phyloP scores from a whole-genome alignment of 2,329 filamentous ascomycete species.

The Fusarium odoratissimum region DNA sequence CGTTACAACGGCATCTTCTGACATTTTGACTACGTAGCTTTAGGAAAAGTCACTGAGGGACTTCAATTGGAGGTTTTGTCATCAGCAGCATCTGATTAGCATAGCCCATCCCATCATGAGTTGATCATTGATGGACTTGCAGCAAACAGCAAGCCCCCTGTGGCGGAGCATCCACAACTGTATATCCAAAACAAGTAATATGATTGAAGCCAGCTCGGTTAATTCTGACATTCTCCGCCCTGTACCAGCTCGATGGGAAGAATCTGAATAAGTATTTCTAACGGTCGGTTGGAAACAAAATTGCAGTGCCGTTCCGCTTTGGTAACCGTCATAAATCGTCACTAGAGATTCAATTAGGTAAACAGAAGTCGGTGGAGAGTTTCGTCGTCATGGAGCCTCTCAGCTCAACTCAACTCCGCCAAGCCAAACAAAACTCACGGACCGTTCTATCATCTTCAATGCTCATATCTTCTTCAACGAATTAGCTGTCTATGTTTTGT shows the following conservation, averaged over 20 bases:
- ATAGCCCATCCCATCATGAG: constrained; percentile 16
- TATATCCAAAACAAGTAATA: constrained; percentile 27
- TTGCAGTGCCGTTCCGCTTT: constrained; percentile 17
- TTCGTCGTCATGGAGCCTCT: constrained; percentile 2
- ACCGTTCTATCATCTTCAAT: not conserved
- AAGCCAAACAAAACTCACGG: not conserved
- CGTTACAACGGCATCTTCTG: constrained; percentile 15
- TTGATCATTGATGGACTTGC: constrained; percentile 1
- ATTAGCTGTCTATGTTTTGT: constrained; percentile 17
- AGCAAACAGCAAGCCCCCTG: constrained; percentile 14
- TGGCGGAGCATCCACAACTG: constrained; percentile 26
- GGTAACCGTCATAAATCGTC: not conserved
- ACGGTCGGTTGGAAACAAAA: constrained; percentile 9
- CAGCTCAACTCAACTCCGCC: constrained; percentile 3
- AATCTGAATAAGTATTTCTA: constrained; percentile 17
- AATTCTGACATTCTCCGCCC: constrained; percentile 18
- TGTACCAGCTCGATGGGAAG: constrained; percentile 16
- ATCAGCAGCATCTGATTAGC: constrained; percentile 13
- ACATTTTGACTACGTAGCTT: constrained; percentile 7
- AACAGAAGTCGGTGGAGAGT: not conserved
- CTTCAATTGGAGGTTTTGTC: constrained; percentile 21
- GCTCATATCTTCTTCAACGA: constrained; percentile 4
- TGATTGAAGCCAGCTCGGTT: constrained; percentile 12
- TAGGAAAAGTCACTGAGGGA: not conserved
- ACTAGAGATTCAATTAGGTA: constrained; percentile 19